These are phyloP conservation scores for Diophrys appendiculata DNA, from an alignment of 73 alveolate species.

Conservation along the genomic window DNA sequence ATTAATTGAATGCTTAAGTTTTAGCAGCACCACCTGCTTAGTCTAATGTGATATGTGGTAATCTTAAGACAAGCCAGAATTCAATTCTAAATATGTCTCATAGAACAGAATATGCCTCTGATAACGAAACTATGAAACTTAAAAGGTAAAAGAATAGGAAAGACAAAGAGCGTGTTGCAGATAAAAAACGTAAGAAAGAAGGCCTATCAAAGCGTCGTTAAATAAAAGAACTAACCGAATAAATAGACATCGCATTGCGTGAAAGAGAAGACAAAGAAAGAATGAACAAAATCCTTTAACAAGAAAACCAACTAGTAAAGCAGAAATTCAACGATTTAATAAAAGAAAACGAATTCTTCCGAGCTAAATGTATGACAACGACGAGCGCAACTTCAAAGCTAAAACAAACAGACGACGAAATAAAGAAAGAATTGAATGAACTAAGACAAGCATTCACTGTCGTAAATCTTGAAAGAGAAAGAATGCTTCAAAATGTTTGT, in stretches of 20 bases:
- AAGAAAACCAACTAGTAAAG: not conserved
- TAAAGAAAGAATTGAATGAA: not conserved
- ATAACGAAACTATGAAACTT: not conserved
- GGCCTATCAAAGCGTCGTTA: not conserved
- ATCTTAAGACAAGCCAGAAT: no score
- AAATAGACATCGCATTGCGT: not conserved
- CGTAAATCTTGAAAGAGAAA: not conserved
- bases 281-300: not conserved
- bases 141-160: not conserved
- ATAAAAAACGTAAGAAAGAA: not conserved
- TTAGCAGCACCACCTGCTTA: no score
- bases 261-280: conserved; percentile 1
- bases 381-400: not conserved
- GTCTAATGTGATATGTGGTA: no score
- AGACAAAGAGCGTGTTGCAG: not conserved
- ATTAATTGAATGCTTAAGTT: not conserved
- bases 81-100: not conserved
- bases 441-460: not conserved
- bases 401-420: not conserved
- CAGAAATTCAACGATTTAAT: not conserved
- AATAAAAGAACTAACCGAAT: not conserved
- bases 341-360: not conserved
- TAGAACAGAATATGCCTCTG: not conserved
- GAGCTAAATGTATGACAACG: not conserved
- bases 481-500: no score